Evolutionary conservation across 345 rosid genomes (phyloP).

Genomic region (Eucalyptus marginata): DNA sequence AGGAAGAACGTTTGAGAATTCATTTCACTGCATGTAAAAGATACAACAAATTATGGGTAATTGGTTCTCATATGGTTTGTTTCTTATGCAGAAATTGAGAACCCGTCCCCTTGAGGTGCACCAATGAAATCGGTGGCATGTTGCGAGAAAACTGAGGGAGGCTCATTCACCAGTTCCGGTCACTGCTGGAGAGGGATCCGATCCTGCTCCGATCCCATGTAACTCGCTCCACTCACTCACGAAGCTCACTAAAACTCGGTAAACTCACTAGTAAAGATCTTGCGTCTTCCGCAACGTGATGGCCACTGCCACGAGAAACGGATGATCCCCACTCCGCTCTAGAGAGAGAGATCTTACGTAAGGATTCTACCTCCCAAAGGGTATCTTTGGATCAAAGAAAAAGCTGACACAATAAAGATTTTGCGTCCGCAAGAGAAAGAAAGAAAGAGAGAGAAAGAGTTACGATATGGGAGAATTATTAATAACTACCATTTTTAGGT

Average conservation of each 20-base stretch:
- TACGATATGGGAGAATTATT: neutral
- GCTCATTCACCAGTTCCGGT: constrained; percentile 7
- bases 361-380: neutral
- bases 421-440: neutral
- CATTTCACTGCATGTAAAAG: neutral
- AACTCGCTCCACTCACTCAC: neutral
- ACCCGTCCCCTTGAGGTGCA: neutral
- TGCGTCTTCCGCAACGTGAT: neutral
- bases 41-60: neutral
- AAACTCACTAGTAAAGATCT: neutral
- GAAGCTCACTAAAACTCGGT: neutral
- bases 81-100: neutral
- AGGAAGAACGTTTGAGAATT: neutral
- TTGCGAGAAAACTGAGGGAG: neutral
- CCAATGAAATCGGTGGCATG: neutral
- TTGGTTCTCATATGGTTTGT: neutral
- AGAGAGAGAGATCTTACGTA: neutral
- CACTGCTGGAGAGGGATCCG: constrained; percentile 59
- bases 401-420: neutral
- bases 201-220: constrained; percentile 48
- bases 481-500: neutral
- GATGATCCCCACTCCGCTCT: neutral
- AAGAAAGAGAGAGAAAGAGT: too few species aligned
- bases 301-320: neutral
- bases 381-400: neutral